These are phyloP conservation scores for Metarhizium sp. DNA, from an alignment of 2,329 filamentous ascomycete species.

Conservation along the genomic window DNA sequence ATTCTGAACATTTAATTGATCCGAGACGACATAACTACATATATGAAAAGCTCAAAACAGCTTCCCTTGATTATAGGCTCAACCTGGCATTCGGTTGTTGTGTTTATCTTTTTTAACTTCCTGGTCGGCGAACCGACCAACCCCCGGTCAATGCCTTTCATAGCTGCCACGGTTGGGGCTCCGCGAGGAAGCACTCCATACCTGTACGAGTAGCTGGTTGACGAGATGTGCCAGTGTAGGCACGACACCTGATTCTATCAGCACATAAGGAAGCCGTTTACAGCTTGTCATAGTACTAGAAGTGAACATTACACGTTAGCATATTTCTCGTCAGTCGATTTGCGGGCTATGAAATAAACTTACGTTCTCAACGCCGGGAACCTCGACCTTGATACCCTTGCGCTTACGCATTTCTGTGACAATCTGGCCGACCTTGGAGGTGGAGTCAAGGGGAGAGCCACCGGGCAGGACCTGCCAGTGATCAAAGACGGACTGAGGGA, in stretches of 20 bases:
- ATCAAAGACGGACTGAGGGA: slow-evolving; percentile 98
- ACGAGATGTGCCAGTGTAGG: slow-evolving; percentile 31
- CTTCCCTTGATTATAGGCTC: slow-evolving; percentile 28
- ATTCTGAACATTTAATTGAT: slow-evolving; percentile 31
- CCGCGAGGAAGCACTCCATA: slow-evolving; percentile 16
- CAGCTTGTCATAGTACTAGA: slow-evolving; percentile 97
- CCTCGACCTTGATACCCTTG: slow-evolving; percentile 97
- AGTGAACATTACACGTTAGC: slow-evolving; percentile 15
- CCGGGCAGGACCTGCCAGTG: slow-evolving; percentile 96
- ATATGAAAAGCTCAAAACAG: slow-evolving; percentile 27
- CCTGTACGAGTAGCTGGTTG: slow-evolving; percentile 28
- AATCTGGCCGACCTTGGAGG: slow-evolving; percentile 72
- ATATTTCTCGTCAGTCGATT: background rate
- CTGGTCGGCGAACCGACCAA: slow-evolving; percentile 15
- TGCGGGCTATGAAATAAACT: slow-evolving; percentile 34
- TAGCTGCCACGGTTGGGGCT: slow-evolving; percentile 13
- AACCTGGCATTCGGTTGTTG: slow-evolving; percentile 23
- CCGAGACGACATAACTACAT: slow-evolving; percentile 34
- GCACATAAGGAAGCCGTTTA: slow-evolving; percentile 47
- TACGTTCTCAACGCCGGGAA: slow-evolving; percentile 92
- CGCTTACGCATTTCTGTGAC: slow-evolving; percentile 92
- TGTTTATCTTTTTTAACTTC: slow-evolving; percentile 5
- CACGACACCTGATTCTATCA: slow-evolving; percentile 37
- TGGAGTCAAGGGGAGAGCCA: slow-evolving; percentile 80
- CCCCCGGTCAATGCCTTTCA: slow-evolving; percentile 7